Conservation (phyloP, 805 yeast genomes). For the Candida endomychidarum region DNA sequence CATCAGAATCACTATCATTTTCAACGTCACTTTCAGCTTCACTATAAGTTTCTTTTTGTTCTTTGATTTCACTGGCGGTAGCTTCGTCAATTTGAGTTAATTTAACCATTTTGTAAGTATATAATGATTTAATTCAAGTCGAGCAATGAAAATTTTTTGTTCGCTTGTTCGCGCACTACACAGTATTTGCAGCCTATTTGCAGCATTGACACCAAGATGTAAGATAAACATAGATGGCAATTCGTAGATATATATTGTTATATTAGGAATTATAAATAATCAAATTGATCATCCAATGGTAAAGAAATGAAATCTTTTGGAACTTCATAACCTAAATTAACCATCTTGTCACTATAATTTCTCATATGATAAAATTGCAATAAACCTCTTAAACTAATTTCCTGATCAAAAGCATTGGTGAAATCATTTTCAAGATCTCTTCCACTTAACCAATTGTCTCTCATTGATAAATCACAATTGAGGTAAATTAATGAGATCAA, state of each 20-base stretch:
- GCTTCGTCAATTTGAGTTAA: slow-evolving; percentile 72
- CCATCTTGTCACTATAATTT: slow-evolving; percentile 54
- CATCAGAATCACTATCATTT: slow-evolving; percentile 48
- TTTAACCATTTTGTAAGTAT: slow-evolving; percentile 55
- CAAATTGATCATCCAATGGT: slow-evolving; percentile 17
- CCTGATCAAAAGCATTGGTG: slow-evolving; percentile 79
- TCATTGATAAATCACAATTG: slow-evolving; percentile 65
- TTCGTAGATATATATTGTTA: too few species aligned
- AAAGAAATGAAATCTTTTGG: slow-evolving; percentile 9
- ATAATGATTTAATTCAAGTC: background rate
- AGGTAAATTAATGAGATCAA: slow-evolving; percentile 83
- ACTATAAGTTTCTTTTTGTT: slow-evolving; percentile 19
- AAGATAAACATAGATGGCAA: too few species aligned
- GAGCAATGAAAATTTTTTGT: slow-evolving; percentile 9
- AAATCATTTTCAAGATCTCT: slow-evolving; percentile 73
- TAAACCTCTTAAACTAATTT: slow-evolving; percentile 76
- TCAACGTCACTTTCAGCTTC: slow-evolving; percentile 32
- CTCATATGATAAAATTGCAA: slow-evolving; percentile 72
- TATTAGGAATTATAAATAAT: slow-evolving; percentile 4
- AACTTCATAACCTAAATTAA: slow-evolving; percentile 52
- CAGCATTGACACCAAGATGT: too few species aligned
- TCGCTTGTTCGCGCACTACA: slow-evolving; percentile 1
- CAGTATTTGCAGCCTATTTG: background rate
- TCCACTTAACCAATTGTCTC: slow-evolving; percentile 88
- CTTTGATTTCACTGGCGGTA: slow-evolving; percentile 35